Percentiles rank a stretch among this genome's conserved stretches.
Evolutionary conservation across 2,329 filamentous ascomycete species (phyloP).

Genomic region (Fusarium annulatum): DNA sequence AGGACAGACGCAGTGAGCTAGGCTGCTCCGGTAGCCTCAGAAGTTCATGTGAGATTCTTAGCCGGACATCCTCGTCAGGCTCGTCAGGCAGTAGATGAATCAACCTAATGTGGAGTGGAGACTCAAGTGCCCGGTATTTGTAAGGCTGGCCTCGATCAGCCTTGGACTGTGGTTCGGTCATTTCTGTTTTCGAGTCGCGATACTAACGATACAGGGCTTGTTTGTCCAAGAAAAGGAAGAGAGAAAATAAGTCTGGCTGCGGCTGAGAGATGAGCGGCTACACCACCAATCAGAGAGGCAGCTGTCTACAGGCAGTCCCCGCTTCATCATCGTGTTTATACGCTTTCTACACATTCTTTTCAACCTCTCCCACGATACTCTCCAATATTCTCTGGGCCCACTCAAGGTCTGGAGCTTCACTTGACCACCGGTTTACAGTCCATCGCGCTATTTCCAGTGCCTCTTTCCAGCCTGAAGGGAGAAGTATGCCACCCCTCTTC

Average conservation of each 20-base stretch:
- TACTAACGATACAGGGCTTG: no score
- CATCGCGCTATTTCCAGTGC: neutral
- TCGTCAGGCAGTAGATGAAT: neutral
- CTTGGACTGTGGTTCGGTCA: accelerated
- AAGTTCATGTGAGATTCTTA: neutral
- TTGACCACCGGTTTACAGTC: neutral
- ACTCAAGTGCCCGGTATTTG: neutral
- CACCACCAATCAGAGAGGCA: neutral
- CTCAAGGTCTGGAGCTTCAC: neutral
- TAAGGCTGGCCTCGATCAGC: accelerated
- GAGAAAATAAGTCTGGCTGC: neutral
- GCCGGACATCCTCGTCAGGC: neutral
- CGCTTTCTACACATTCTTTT: neutral
- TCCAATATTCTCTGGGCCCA: neutral
- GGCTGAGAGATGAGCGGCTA: neutral
- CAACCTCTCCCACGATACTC: accelerated
- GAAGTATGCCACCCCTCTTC: neutral
- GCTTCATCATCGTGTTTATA: neutral
- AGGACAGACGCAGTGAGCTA: accelerated
- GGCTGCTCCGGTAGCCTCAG: neutral
- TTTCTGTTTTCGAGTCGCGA: no score
- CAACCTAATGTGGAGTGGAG: neutral
- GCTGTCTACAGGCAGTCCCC: no score
- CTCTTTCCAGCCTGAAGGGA: neutral
- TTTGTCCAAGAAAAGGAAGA: no score